phyloP scores from a whole-genome alignment of 306 rosid species.

The Prunus armeniaca region DNA sequence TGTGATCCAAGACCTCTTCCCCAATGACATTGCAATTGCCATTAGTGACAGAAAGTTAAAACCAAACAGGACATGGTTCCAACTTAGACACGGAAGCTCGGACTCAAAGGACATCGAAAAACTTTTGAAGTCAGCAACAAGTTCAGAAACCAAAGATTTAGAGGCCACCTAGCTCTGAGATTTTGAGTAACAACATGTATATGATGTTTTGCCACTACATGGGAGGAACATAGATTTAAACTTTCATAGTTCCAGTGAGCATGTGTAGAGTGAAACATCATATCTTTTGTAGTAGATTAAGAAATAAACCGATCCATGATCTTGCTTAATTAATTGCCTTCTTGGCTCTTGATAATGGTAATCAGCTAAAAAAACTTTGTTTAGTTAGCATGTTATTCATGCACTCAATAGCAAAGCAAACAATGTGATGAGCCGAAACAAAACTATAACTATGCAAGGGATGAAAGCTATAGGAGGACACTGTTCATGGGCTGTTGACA shows the following conservation, averaged over 20 bases:
- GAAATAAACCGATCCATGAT: neutral
- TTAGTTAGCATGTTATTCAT: too few relatives aligned
- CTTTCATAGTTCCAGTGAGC: constrained; percentile 48
- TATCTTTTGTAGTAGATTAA: too few relatives aligned
- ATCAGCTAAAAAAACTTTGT: too few relatives aligned
- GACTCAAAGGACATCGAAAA: constrained; percentile 54
- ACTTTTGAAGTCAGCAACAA: constrained; percentile 47
- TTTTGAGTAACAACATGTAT: neutral
- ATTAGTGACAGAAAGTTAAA: constrained; percentile 66
- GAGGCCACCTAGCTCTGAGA: constrained; percentile 33
- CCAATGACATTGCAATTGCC: constrained; percentile 97
- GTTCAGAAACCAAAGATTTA: constrained; percentile 29
- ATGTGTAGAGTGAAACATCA: constrained; percentile 27
- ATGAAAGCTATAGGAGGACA: too few relatives aligned
- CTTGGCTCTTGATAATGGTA: too few relatives aligned
- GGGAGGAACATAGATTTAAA: constrained; percentile 42
- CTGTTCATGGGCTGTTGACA: too few relatives aligned
- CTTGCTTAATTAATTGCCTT: neutral
- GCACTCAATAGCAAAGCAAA: too few relatives aligned
- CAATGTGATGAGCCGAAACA: too few relatives aligned
- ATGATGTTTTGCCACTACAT: constrained; percentile 12
- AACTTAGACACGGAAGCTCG: constrained; percentile 39
- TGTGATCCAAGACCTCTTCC: constrained; percentile 68
- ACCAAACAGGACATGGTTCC: constrained; percentile 55
- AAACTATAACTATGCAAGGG: too few relatives aligned